Evolutionary conservation across 2,329 filamentous ascomycete species (phyloP).

Genomic region (Mycogone perniciosa): DNA sequence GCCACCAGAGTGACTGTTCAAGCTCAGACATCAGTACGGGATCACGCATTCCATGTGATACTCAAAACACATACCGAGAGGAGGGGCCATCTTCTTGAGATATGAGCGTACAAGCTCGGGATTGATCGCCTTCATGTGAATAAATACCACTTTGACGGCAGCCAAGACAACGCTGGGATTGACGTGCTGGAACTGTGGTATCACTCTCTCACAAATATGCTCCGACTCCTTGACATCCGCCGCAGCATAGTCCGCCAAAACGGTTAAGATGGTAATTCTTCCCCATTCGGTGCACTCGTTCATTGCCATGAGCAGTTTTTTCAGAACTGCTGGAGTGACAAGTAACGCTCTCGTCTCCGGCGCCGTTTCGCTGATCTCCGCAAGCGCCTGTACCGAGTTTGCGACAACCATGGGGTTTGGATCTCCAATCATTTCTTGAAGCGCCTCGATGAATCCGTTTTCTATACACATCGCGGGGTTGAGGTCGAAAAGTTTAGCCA

Average conservation of each 20-base stretch:
- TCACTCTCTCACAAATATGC: slow-evolving; percentile 94
- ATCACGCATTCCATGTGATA: neutral
- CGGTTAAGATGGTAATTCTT: slow-evolving; percentile 84
- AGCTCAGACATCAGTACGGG: neutral
- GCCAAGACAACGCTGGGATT: slow-evolving; percentile 95
- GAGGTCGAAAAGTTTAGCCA: slow-evolving; percentile 94
- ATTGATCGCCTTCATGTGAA: slow-evolving; percentile 84
- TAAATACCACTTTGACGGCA: slow-evolving; percentile 96
- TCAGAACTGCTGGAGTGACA: slow-evolving; percentile 75
- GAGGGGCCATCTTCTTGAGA: slow-evolving; percentile 97
- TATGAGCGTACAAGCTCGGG: slow-evolving; percentile 76
- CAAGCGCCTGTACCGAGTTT: slow-evolving; percentile 89
- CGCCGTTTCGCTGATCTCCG: slow-evolving; percentile 83
- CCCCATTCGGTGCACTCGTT: slow-evolving; percentile 99
- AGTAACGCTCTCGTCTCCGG: slow-evolving; percentile 84
- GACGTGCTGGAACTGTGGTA: slow-evolving; percentile 96
- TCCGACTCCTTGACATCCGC: slow-evolving; percentile 91
- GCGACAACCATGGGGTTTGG: slow-evolving; percentile 99
- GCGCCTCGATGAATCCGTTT: slow-evolving; percentile 87
- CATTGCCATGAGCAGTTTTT: slow-evolving; percentile 92
- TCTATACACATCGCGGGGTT: slow-evolving; percentile 90
- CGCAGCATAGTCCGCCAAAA: slow-evolving; percentile 80
- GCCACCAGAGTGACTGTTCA: slow-evolving; percentile 81
- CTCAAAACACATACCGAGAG: slow-evolving; percentile 57
- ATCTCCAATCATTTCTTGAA: slow-evolving; percentile 95